A percentile compares a stretch with the other conserved stretches of the same genome.
Conservation (phyloP, 176 grass and related monocot genomes). For the Bolboschoenus planiculmis region DNA sequence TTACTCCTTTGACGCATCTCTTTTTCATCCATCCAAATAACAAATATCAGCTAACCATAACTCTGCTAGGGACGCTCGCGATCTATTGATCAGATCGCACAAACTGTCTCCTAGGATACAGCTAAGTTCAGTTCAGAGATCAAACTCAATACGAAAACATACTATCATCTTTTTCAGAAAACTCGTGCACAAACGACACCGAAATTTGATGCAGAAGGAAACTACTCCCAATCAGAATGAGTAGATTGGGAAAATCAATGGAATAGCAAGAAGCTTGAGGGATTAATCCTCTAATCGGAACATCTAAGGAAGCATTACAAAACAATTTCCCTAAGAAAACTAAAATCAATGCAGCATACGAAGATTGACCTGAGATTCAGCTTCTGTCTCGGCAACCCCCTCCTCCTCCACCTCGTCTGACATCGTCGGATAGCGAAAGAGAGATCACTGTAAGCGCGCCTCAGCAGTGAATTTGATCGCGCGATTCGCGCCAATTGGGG, state of each 20-base stretch:
- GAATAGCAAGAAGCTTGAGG: not conserved
- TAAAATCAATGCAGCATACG: not conserved
- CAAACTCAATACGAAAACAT: not conserved
- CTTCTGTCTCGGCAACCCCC: constrained; percentile 44
- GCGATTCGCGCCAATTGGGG: not conserved
- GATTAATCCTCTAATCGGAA: not conserved
- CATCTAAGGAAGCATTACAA: not conserved
- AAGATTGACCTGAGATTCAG: constrained; percentile 53
- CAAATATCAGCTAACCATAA: not conserved
- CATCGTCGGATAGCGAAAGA: not conserved
- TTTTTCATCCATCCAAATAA: not conserved
- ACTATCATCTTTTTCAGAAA: not conserved
- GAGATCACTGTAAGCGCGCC: not conserved
- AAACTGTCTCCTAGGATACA: not conserved
- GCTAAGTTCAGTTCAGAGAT: constrained; percentile 19
- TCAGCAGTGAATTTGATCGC: not conserved
- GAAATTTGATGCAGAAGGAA: not conserved
- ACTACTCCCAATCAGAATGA: not conserved
- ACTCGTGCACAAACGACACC: constrained; percentile 8
- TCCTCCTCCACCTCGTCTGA: constrained; percentile 33
- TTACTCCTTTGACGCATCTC: not conserved
- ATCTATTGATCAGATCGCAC: not conserved
- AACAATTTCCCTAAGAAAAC: constrained; percentile 5
- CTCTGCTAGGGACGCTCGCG: not conserved
- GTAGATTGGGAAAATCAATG: not conserved